phyloP scores from a whole-genome alignment of 2,329 filamentous ascomycete species.

The Clonostachys chloroleuca region DNA sequence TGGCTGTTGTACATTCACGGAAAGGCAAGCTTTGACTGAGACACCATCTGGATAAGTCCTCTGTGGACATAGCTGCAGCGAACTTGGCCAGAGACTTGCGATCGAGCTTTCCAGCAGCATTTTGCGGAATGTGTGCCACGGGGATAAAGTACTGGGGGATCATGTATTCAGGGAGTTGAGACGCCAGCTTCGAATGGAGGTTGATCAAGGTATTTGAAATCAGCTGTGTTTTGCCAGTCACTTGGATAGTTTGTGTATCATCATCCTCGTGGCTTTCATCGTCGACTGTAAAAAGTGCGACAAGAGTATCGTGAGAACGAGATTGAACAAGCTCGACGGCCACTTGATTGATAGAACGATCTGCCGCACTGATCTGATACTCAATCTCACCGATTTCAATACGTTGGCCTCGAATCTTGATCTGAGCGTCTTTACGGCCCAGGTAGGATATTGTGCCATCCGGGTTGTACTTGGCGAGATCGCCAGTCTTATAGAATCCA shows the following conservation, averaged over 20 bases:
- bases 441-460: conserved; percentile 35
- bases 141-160: conserved; percentile 5
- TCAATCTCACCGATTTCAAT: conserved; percentile 34
- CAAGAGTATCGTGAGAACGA: not conserved
- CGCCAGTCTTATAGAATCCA: conserved; percentile 40
- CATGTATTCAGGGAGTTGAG: conserved; percentile 5
- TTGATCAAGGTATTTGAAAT: not conserved
- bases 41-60: too few relatives aligned
- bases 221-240: not conserved
- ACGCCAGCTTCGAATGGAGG: not conserved
- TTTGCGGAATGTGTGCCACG: not conserved
- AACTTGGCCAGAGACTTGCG: not conserved
- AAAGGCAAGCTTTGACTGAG: too few relatives aligned
- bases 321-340: not conserved
- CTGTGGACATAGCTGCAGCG: too few relatives aligned
- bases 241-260: not conserved
- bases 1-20: too few relatives aligned
- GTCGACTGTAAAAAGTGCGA: not conserved
- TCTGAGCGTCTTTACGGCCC: conserved; percentile 51
- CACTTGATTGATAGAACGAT: conserved; percentile 23
- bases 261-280: too few relatives aligned
- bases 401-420: conserved; percentile 55
- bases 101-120: not conserved
- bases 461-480: conserved; percentile 34
- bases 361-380: not conserved